Conservation (phyloP, 495 filamentous ascomycete species). For the Sporormia fimetaria region DNA sequence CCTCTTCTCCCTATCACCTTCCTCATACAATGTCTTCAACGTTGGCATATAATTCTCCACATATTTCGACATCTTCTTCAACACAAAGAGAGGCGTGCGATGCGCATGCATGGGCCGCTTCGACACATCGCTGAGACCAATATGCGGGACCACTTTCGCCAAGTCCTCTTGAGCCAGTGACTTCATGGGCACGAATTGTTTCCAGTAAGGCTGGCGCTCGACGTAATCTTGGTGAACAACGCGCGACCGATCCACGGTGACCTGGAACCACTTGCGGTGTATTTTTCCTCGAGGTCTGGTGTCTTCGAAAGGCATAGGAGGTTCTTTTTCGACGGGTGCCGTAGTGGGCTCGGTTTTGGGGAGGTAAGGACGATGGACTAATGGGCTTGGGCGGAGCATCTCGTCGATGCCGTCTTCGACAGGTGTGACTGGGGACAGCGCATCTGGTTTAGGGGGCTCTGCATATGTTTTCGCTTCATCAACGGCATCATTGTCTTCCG, state of each 20-base stretch:
- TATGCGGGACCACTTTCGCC: slow-evolving; percentile 23
- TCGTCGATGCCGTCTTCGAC: slow-evolving; percentile 16
- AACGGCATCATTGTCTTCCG: neutral
- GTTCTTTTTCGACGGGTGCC: neutral
- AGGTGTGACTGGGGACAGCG: neutral
- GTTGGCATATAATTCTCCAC: slow-evolving; percentile 1
- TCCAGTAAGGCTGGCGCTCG: slow-evolving; percentile 34
- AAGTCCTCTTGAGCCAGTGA: slow-evolving; percentile 27
- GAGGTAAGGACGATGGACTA: slow-evolving; percentile 4
- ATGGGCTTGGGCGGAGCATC: slow-evolving; percentile 9
- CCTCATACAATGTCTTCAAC: neutral
- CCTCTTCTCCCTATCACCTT: slow-evolving; percentile 1
- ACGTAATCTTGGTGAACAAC: slow-evolving; percentile 33
- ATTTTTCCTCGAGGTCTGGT: neutral
- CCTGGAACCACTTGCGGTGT: slow-evolving; percentile 19
- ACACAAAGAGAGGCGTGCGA: slow-evolving; percentile 21
- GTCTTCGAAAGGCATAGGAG: slow-evolving; percentile 5
- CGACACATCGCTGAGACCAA: slow-evolving; percentile 30
- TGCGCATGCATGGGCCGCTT: slow-evolving; percentile 20
- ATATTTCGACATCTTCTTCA: slow-evolving; percentile 17
- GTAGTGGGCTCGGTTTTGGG: neutral
- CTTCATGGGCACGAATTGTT: slow-evolving; percentile 26
- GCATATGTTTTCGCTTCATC: slow-evolving; percentile 2
- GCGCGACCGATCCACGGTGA: slow-evolving; percentile 26
- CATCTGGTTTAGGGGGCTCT: neutral